Evolutionary conservation across 1,139 yeast genomes (phyloP).

Genomic region (Hemisphaericaspora subhashii): DNA sequence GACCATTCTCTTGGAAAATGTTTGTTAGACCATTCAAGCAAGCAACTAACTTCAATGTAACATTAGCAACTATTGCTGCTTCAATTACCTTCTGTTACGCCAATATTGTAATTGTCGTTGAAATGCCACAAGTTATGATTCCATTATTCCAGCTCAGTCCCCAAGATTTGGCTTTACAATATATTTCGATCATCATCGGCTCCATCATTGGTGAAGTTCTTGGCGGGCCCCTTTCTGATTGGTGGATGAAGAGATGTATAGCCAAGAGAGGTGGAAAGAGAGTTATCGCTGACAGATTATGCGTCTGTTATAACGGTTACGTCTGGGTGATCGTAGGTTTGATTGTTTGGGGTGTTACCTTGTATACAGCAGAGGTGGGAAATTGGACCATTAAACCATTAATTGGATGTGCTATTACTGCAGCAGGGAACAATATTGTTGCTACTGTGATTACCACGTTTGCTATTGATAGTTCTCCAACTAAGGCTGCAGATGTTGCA

Average conservation of each 20-base stretch:
- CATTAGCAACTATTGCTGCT: constrained; percentile 19
- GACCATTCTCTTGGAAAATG: constrained; percentile 9
- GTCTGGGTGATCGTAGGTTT: constrained; percentile 21
- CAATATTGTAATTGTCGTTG: constrained; percentile 24
- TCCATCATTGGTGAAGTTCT: constrained; percentile 24
- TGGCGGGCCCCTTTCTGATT: constrained; percentile 26
- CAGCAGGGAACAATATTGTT: constrained; percentile 25
- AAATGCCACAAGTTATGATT: constrained; percentile 24
- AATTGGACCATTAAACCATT: constrained; percentile 24
- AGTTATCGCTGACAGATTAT: constrained; percentile 21
- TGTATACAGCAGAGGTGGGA: constrained; percentile 18
- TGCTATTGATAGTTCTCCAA: constrained; percentile 18
- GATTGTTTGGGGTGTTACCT: constrained; percentile 22
- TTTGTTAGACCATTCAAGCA: constrained; percentile 17
- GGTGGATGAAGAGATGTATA: constrained; percentile 22
- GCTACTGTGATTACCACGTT: constrained; percentile 22
- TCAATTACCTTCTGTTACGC: constrained; percentile 24
- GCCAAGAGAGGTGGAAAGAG: constrained; percentile 15
- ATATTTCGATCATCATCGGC: constrained; percentile 23
- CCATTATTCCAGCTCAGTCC: constrained; percentile 20
- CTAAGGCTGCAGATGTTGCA: constrained; percentile 18
- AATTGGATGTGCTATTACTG: constrained; percentile 26
- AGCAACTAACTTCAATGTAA: constrained; percentile 13
- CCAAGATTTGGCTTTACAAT: constrained; percentile 24
- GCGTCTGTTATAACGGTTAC: constrained; percentile 23